These are phyloP conservation scores for Linum lewisii DNA, from an alignment of 345 rosid genomes.

Conservation along the genomic window DNA sequence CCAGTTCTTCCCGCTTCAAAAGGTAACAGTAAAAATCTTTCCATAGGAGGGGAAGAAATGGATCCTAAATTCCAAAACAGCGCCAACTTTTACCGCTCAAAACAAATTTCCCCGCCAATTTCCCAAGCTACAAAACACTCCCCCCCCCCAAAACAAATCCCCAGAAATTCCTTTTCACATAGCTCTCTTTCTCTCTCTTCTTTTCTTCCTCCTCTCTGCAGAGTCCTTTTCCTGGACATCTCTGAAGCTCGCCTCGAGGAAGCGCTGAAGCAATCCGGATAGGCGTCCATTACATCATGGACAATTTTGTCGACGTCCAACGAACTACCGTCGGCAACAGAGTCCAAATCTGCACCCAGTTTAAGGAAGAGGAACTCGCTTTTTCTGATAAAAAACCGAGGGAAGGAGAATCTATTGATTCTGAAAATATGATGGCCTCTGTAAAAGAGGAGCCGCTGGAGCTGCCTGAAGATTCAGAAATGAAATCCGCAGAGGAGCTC, in stretches of 20 bases:
- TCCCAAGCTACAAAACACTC: too few species aligned
- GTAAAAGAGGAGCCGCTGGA: not conserved
- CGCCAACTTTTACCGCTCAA: too few species aligned
- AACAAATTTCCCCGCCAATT: too few species aligned
- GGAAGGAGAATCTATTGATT: constrained; percentile 4
- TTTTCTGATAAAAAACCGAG: constrained; percentile 2
- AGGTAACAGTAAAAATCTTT: too few species aligned
- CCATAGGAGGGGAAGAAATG: too few species aligned
- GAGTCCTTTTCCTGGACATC: not conserved
- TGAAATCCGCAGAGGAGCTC: constrained; percentile 3
- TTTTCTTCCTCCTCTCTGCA: not conserved
- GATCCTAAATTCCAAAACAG: too few species aligned
- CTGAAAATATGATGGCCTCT: not conserved
- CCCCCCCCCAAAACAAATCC: too few species aligned
- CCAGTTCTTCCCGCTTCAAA: too few species aligned
- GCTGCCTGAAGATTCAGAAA: constrained; percentile 1
- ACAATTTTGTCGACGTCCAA: constrained; percentile 10
- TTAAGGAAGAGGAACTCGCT: constrained; percentile 4
- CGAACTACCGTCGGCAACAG: constrained; percentile 27
- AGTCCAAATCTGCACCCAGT: constrained; percentile 27
- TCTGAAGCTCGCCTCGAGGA: not conserved
- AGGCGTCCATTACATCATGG: constrained; percentile 7
- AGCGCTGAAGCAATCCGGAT: constrained; percentile 6
- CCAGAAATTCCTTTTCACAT: not conserved
- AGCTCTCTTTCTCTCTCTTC: not conserved